These are phyloP conservation scores for Phytophthora podocarpi DNA, from an alignment of 352 stramenopile species.

Conservation along the genomic window DNA sequence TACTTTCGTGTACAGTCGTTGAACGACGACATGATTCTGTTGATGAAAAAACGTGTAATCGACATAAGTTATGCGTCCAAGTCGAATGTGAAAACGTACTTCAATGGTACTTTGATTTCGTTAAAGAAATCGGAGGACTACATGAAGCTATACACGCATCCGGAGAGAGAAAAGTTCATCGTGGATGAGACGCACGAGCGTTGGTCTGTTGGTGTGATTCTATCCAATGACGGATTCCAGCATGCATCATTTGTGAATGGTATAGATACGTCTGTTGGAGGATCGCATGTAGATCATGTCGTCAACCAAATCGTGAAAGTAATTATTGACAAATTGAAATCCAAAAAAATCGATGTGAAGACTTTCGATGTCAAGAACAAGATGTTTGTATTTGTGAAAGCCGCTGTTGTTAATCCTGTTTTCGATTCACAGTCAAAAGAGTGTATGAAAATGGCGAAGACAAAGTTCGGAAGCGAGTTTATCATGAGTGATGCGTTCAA, in stretches of 20 bases:
- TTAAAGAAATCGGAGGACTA: constrained; percentile 3
- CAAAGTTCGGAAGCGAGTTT: constrained; percentile 60
- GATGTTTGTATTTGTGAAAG: constrained; percentile 94
- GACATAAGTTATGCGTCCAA: background rate
- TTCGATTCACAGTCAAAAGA: constrained; percentile 98
- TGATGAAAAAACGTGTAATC: constrained; percentile 5
- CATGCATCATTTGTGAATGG: constrained; percentile 96
- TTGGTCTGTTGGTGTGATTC: constrained; percentile 89
- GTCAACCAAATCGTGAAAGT: constrained; percentile 20
- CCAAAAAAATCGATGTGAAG: constrained; percentile 90
- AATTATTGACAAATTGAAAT: constrained; percentile 85
- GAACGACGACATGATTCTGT: background rate
- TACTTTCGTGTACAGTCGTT: background rate
- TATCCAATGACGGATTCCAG: constrained; percentile 66
- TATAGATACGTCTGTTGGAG: constrained; percentile 93
- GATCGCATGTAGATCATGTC: constrained; percentile 82
- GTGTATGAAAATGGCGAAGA: constrained; percentile 75
- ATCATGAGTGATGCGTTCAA: constrained; percentile 87
- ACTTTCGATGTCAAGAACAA: constrained; percentile 92
- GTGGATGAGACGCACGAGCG: constrained; percentile 78
- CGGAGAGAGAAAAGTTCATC: constrained; percentile 13
- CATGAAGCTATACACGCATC: background rate
- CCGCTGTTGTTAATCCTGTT: constrained; percentile 91
- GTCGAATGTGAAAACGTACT: background rate
- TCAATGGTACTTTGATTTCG: background rate